These are phyloP conservation scores for Alternaria hordeiaustralica DNA, from an alignment of 2,329 filamentous ascomycete genomes.

Conservation along the genomic window DNA sequence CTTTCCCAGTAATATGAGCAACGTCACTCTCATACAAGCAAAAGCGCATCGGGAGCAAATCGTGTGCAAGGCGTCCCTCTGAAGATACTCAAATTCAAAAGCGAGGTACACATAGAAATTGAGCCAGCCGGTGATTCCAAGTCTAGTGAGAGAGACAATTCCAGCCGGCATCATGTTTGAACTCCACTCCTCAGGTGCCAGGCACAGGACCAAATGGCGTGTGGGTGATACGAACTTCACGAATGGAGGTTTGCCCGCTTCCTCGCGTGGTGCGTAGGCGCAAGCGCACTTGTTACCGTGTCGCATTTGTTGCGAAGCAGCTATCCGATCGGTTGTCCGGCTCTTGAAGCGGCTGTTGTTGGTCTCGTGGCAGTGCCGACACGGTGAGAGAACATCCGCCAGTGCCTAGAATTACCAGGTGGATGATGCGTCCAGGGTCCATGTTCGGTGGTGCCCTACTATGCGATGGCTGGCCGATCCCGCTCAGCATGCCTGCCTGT, in stretches of 20 bases:
- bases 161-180: constrained; percentile 24
- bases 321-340: constrained; percentile 28
- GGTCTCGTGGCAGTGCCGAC: constrained; percentile 13
- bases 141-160: constrained; percentile 15
- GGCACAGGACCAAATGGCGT: constrained; percentile 28
- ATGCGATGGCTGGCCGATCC: background rate
- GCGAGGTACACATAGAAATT: constrained; percentile 14
- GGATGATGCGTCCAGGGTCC: constrained; percentile 6
- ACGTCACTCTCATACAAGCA: constrained; percentile 24
- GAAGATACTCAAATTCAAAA: background rate
- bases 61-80: constrained; percentile 1
- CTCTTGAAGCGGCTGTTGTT: constrained; percentile 33
- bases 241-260: constrained; percentile 34
- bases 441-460: constrained; percentile 21
- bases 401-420: background rate
- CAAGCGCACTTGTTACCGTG: constrained; percentile 34
- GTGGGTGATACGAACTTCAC: constrained; percentile 34
- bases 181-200: constrained; percentile 17
- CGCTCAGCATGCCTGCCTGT: constrained; percentile 18
- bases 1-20: constrained; percentile 16
- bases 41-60: constrained; percentile 17
- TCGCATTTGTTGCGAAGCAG: constrained; percentile 33
- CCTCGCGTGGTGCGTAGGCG: constrained; percentile 43
- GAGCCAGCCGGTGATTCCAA: constrained; percentile 20
- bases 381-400: constrained; percentile 6